Evolutionary conservation across 306 rosid genomes (phyloP).

Genomic region (Begonia fuchsioides): DNA sequence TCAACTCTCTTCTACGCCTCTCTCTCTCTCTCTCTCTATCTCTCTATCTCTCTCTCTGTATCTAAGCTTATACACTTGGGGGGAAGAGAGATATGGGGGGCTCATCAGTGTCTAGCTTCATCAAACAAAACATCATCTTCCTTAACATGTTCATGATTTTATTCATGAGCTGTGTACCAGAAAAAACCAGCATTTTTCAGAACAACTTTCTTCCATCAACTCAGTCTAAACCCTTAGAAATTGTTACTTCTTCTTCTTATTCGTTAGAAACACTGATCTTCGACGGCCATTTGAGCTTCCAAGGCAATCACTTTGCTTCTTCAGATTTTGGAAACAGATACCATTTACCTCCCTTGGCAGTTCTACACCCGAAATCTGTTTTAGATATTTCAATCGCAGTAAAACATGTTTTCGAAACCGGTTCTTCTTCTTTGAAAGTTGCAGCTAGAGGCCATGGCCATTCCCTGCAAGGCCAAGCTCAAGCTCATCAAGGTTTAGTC

Average conservation of each 20-base stretch:
- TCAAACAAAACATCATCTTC: constrained; percentile 22
- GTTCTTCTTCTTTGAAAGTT: constrained; percentile 46
- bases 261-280: constrained; percentile 32
- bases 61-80: constrained; percentile 3
- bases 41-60: constrained; percentile 5
- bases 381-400: constrained; percentile 47
- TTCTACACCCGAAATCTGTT: constrained; percentile 60
- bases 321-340: constrained; percentile 68
- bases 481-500: constrained; percentile 58
- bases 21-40: constrained; percentile 15
- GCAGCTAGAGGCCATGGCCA: constrained; percentile 97
- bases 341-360: constrained; percentile 64
- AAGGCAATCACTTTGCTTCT: constrained; percentile 42
- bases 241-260: constrained; percentile 26
- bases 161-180: constrained; percentile 32
- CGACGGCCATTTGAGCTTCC: constrained; percentile 55
- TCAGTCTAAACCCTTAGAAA: constrained; percentile 2
- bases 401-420: constrained; percentile 38
- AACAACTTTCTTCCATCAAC: constrained; percentile 19
- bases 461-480: constrained; percentile 80
- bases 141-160: constrained; percentile 26
- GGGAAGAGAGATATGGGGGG: constrained; percentile 23
- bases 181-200: constrained; percentile 31
- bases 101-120: constrained; percentile 24
- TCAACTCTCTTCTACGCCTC: constrained; percentile 24